Evolutionary conservation across 441 rosid genomes (phyloP).

Genomic region (Manihot esculenta): DNA sequence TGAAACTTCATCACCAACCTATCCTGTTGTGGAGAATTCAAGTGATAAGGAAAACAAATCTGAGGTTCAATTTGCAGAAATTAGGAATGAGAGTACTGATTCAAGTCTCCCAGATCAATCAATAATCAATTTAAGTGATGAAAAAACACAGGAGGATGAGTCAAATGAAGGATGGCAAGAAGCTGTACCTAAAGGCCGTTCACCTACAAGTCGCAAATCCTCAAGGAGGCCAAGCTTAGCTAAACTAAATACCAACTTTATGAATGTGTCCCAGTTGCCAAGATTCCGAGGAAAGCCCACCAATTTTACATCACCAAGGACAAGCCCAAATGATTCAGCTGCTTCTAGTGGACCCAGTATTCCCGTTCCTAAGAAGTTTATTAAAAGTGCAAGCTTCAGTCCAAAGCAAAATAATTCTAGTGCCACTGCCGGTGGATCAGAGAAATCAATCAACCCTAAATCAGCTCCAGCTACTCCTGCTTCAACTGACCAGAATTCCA

Average conservation of each 20-base stretch:
- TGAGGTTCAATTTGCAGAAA: conserved; percentile 51
- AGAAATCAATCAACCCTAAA: conserved; percentile 46
- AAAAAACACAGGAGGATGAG: conserved; percentile 21
- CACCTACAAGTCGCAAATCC: conserved; percentile 67
- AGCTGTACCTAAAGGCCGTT: conserved; percentile 64
- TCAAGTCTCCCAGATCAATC: conserved; percentile 42
- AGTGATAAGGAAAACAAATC: conserved; percentile 43
- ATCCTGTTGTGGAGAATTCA: conserved; percentile 38
- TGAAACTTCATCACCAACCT: conserved; percentile 43
- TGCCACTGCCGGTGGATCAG: conserved; percentile 42
- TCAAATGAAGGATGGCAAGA: conserved; percentile 81
- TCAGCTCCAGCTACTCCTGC: conserved; percentile 57
- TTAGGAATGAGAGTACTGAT: conserved; percentile 52
- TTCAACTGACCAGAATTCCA: conserved; percentile 54
- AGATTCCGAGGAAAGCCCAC: conserved; percentile 66
- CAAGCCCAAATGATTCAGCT: conserved; percentile 50
- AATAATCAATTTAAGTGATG: conserved; percentile 25
- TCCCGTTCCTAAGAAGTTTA: conserved; percentile 54
- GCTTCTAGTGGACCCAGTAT: conserved; percentile 46
- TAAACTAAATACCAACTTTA: conserved; percentile 88
- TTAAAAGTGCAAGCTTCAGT: conserved; percentile 75
- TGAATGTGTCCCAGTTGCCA: conserved; percentile 65
- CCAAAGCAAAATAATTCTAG: conserved; percentile 49
- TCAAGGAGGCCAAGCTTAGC: conserved; percentile 84
- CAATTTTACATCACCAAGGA: conserved; percentile 65